These are phyloP conservation scores for Hemileccinum rubropunctum DNA, from an alignment of 768 basidiomycete species.

Conservation along the genomic window DNA sequence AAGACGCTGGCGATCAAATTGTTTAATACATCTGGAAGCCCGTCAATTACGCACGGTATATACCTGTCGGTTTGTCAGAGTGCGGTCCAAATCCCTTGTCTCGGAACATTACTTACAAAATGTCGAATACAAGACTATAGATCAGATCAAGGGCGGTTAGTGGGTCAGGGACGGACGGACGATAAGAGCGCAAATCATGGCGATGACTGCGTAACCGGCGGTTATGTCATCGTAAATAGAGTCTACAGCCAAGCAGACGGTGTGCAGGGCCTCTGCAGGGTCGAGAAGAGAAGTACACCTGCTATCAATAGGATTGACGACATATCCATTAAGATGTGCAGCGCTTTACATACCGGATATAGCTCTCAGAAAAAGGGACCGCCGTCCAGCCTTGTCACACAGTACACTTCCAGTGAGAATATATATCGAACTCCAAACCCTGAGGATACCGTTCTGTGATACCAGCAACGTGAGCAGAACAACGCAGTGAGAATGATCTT, in stretches of 20 bases:
- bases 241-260: conserved; percentile 25
- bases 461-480: background rate
- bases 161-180: background rate
- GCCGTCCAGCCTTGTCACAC: conserved; percentile 47
- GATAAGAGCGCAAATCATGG: conserved; percentile 37
- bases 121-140: conserved; percentile 36
- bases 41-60: conserved; percentile 29
- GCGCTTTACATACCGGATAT: conserved; percentile 36
- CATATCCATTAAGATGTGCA: conserved; percentile 27
- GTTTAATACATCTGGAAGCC: background rate
- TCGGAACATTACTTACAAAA: conserved; percentile 26
- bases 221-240: conserved; percentile 26
- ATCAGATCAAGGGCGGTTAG: background rate
- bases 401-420: conserved; percentile 46
- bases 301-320: conserved; percentile 30
- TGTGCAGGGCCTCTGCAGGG: conserved; percentile 37
- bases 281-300: conserved; percentile 40
- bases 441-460: conserved; percentile 47
- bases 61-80: background rate
- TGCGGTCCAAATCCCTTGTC: background rate
- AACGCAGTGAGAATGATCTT: background rate
- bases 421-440: conserved; percentile 52
- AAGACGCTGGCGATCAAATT: background rate
- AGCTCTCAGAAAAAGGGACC: conserved; percentile 47
- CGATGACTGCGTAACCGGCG: conserved; percentile 42